phyloP scores from a whole-genome alignment of 345 rosid species.

The Hibiscus mutabilis region DNA sequence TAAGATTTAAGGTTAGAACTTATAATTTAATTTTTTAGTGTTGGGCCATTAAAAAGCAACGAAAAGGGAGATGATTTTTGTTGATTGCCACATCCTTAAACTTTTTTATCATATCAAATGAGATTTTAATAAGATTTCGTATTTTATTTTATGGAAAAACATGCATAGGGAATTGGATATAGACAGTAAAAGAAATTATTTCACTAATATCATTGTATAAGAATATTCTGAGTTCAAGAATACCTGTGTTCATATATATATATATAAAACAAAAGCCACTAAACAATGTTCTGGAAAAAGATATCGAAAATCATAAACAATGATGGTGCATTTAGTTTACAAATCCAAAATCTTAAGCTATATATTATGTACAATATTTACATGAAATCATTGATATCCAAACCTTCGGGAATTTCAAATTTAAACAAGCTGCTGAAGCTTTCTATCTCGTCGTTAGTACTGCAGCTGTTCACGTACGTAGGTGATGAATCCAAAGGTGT shows the following conservation, averaged over 20 bases:
- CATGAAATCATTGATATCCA: constrained; percentile 61
- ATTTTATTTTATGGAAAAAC: neutral
- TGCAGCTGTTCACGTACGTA: constrained; percentile 38
- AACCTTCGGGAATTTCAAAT: constrained; percentile 66
- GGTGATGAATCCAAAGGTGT: constrained; percentile 48
- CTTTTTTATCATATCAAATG: no score
- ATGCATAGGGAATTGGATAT: no score
- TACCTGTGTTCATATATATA: no score
- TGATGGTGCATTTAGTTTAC: neutral
- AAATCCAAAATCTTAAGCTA: neutral
- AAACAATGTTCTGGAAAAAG: neutral
- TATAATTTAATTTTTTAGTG: no score
- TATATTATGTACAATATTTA: constrained; percentile 16
- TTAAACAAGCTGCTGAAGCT: constrained; percentile 67
- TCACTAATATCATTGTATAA: neutral
- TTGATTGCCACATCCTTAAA: no score
- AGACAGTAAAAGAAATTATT: neutral
- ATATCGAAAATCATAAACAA: neutral
- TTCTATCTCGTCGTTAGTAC: constrained; percentile 60
- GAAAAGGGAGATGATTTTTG: no score
- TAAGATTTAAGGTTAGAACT: no score
- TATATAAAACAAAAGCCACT: neutral
- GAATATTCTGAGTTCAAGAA: no score
- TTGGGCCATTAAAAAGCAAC: no score
- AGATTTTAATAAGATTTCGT: neutral